phyloP scores from a whole-genome alignment of 441 rosid species.

The Erodium texanum region DNA sequence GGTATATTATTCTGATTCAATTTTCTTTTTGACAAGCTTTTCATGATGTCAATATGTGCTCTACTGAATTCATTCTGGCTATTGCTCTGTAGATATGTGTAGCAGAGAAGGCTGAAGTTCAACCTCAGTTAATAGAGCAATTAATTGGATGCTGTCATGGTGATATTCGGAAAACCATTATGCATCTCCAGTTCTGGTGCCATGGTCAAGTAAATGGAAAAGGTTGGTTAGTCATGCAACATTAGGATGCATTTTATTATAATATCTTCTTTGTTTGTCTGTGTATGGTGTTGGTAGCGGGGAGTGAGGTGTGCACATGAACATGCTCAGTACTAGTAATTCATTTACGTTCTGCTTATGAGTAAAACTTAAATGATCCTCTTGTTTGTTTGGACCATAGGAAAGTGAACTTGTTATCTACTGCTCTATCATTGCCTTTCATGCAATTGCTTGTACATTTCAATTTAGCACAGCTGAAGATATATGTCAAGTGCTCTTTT shows the following conservation, averaged over 20 bases:
- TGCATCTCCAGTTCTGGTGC: conserved; percentile 92
- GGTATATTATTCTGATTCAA: conserved; percentile 35
- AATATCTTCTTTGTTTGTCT: background rate
- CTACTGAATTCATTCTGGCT: conserved; percentile 15
- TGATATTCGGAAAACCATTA: conserved; percentile 71
- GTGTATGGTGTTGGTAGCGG: background rate
- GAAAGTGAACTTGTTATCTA: background rate
- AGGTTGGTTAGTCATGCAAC: conserved; percentile 35
- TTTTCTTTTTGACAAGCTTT: conserved; percentile 14
- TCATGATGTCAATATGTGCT: conserved; percentile 9
- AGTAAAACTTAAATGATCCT: background rate
- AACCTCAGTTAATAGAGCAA: conserved; percentile 44
- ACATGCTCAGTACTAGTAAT: background rate
- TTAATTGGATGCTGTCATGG: conserved; percentile 45
- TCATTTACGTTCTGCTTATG: background rate
- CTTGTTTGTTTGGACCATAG: background rate
- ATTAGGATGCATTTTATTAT: conserved; percentile 9
- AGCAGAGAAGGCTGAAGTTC: conserved; percentile 49
- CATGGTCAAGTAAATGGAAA: conserved; percentile 43
- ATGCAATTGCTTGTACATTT: background rate
- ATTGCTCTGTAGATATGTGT: conserved; percentile 52
- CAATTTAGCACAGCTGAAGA: background rate
- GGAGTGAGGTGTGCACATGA: too few species aligned
- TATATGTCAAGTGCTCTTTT: background rate
- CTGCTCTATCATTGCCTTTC: background rate